Conservation (phyloP, 805 yeast species). For the Candida fluviatilis region DNA sequence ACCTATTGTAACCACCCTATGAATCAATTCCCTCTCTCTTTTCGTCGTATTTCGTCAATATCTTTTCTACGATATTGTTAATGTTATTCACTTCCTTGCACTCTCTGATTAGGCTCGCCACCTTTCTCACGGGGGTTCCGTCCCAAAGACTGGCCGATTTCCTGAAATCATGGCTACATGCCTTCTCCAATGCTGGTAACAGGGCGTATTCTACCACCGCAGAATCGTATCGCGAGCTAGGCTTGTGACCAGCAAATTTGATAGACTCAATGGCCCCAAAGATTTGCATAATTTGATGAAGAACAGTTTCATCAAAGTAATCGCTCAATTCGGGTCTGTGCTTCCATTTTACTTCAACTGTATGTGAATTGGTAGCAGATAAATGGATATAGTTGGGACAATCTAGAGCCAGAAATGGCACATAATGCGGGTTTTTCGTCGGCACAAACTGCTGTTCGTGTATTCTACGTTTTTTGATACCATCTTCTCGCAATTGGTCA, state of each 20-base stretch:
- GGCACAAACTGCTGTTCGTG: constrained; percentile 16
- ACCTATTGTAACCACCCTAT: too few relatives aligned
- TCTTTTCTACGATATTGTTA: constrained; percentile 1
- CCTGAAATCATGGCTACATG: constrained; percentile 40
- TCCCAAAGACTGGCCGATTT: constrained; percentile 44
- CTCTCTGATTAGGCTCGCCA: constrained; percentile 44
- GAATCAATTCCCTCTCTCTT: constrained; percentile 4
- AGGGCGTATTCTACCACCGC: constrained; percentile 33
- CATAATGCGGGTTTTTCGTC: constrained; percentile 7
- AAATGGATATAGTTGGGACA: constrained; percentile 1
- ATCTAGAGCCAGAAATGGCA: constrained; percentile 18
- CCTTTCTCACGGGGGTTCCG: constrained; percentile 35
- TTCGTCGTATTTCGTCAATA: not conserved
- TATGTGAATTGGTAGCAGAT: not conserved
- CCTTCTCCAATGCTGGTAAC: constrained; percentile 25
- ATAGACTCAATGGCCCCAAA: constrained; percentile 37
- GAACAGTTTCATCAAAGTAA: constrained; percentile 25
- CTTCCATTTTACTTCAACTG: constrained; percentile 44
- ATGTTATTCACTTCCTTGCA: constrained; percentile 13
- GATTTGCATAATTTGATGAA: constrained; percentile 38
- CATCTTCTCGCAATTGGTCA: constrained; percentile 24
- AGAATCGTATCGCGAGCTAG: constrained; percentile 27
- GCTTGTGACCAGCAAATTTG: constrained; percentile 5
- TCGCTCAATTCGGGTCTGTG: constrained; percentile 31
- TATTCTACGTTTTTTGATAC: constrained; percentile 18